Base-by-base conservation (phyloP, 495 filamentous ascomycete species). In the Talaromyces borbonicus region DNA sequence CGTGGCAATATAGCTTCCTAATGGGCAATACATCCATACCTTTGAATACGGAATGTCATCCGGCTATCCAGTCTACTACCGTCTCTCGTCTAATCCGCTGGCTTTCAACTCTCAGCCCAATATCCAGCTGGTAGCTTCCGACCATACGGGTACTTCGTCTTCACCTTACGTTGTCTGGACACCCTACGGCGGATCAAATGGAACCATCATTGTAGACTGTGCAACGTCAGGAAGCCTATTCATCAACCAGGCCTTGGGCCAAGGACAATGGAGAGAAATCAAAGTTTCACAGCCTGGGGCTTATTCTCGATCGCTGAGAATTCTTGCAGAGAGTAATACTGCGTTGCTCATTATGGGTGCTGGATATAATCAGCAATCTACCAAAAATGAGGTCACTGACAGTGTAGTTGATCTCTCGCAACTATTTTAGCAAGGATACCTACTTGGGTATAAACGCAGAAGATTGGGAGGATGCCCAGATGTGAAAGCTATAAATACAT, bases 1-100 rank as follows among this genome's bases (percentile, higher is more conserved):
- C 7, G n/a, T n/a, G n/a, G n/a, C n/a, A n/a, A 20, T 2, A 11
- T 18, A 75, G 50, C 71, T 84, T 11, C 78, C 78, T 1, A 76
- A 78, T 52, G 69, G 70, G 37, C 63, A 78, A 50, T 83, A 69
- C 52, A 78, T 85, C 50, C 72, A 75, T 58, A 69, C 70, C 22
- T 81, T 81, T 55, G 80, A 85, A 59, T 78, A 74, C 49, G 75
- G 77, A 32, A 78, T 77, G 8, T 69, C 58, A 36, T 69, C 68
- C 31, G 31, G 31, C 31, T 33, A 14, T 14, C 31, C 31, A 15
- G 31, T 33, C 9, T 14, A 12, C 3, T 33, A 33, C n/a, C n/a
- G 16, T 12, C 31, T 33, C 16, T 33, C 31, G 16, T 14, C 31
- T 5, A 15, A 33, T 15, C 31, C 31, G 9, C n/a, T 14, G 3